Evolutionary conservation across 495 filamentous ascomycete species (phyloP), one percentile per base, ranked within the genome.

Genomic region (Daldinia concentrica): DNA sequence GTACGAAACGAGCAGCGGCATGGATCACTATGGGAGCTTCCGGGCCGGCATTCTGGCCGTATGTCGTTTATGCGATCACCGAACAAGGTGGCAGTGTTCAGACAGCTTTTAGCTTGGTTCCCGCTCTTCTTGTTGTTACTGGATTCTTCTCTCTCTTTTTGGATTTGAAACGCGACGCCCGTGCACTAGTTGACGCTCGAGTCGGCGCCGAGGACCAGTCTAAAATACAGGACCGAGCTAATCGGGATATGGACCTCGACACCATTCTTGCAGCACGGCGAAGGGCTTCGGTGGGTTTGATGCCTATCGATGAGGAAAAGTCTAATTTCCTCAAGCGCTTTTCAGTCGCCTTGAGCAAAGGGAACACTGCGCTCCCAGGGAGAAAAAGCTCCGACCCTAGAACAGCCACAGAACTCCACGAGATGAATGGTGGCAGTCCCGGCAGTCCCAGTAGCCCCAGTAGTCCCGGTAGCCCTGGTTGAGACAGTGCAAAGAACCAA

Each of bases 1-100:
- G 89, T 63, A 92, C 90, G 1, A 93, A 93, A 78, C 83, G 86
- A 17, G 90, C 88, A 11, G 87, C 89, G 1, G 90, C 87, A 3
- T 88, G 84, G 78, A 77, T 93, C 43, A 90, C 91, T 0, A 88
- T 90, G 69, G 87, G 86, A 22, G 87, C 88, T 27, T 87, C 82
- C 6, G 91, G 90, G 15, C 90, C 90, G 6, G 89, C 85, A 9
- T 85, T 90, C 14, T 88, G 91, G 74, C 91, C 90, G 0, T 89
- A 90, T 22, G 86, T 92, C 60, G 84, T 81, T 37, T 85, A 81
- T 54, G 82, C 77, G 0, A 80, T 84, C 32, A 32, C 74, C 15
- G 34, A 72, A 4, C 5, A 56, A 24, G 76, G 82, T 7, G 79
- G 73, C 0, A 76, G 63, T 24, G 69, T 81, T 2, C 79, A 81